A percentile compares a stretch with the other conserved stretches of the same genome.
Conservation (phyloP, 495 filamentous ascomycete genomes). For the Aspergillus bertholletiae region DNA sequence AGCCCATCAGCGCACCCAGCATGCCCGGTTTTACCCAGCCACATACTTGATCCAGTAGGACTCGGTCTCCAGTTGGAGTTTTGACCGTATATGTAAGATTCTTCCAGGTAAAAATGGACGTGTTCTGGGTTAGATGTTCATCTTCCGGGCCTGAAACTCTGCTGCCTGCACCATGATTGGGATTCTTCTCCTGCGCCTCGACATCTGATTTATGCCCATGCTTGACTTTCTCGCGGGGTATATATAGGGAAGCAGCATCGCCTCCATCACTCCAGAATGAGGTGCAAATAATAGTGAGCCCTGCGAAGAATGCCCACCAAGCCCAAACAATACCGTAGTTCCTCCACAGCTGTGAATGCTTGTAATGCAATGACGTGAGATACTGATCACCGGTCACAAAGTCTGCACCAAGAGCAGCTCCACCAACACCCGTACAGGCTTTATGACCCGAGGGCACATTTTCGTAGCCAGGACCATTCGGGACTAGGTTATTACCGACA, state of each 20-base stretch:
- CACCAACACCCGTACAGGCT: conserved; percentile 56
- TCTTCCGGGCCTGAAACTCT: conserved; percentile 7
- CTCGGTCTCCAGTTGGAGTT: conserved; percentile 36
- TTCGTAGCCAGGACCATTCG: conserved; percentile 30
- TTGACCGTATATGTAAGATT: conserved; percentile 54
- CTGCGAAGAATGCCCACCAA: conserved; percentile 42
- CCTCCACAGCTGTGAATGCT: conserved; percentile 43
- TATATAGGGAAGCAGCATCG: conserved; percentile 31
- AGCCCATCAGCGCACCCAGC: conserved; percentile 72
- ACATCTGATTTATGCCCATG: conserved; percentile 17
- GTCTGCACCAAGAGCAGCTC: conserved; percentile 40
- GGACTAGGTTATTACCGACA: conserved; percentile 44
- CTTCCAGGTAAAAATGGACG: conserved; percentile 59
- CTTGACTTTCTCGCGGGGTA: conserved; percentile 35
- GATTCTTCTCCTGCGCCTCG: conserved; percentile 16
- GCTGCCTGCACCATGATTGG: conserved; percentile 6
- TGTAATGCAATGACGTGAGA: conserved; percentile 47
- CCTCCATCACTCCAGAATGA: conserved; percentile 36
- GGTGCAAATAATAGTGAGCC: conserved; percentile 36
- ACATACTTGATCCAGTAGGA: conserved; percentile 71
- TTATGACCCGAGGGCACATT: conserved; percentile 22
- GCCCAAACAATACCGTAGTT: conserved; percentile 48
- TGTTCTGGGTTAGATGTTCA: conserved; percentile 42
- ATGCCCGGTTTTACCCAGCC: conserved; percentile 90
- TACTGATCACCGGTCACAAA: conserved; percentile 46